Conservation (phyloP, 192 early-diverging fungal species). For the Podila epicladia region DNA sequence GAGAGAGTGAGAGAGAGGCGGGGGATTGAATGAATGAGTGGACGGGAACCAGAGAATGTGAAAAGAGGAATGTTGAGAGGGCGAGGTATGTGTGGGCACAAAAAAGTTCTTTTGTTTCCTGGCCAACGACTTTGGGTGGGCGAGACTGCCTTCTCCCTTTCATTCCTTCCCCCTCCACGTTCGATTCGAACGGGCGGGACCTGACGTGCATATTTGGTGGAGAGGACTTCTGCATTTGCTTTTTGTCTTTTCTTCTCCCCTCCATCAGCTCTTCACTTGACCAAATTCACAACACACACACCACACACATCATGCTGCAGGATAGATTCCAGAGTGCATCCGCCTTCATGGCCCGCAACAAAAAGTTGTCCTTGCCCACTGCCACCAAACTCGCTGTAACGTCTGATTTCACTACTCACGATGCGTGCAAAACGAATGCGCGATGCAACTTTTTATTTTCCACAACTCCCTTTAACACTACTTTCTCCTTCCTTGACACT, state of each 20-base stretch:
- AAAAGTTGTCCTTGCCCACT: constrained; percentile 22
- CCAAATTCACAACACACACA: not conserved
- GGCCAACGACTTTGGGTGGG: not conserved
- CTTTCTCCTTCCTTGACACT: not conserved
- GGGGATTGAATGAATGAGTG: not conserved
- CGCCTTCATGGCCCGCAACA: constrained; percentile 20
- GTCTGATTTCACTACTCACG: not conserved
- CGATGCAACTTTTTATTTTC: not conserved
- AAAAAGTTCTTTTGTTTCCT: not conserved
- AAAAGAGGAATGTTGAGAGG: not conserved
- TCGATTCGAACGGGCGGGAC: not conserved
- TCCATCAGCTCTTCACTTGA: not conserved
- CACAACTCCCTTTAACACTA: not conserved
- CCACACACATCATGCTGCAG: constrained; percentile 9
- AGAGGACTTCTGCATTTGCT: too few relatives aligned
- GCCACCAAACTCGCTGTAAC: constrained; percentile 33
- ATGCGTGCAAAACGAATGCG: not conserved
- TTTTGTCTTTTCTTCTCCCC: not conserved
- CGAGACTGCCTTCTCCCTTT: not conserved
- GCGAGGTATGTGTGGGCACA: too few relatives aligned
- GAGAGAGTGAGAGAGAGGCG: not conserved
- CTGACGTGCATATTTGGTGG: too few relatives aligned
- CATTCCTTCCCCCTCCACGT: not conserved
- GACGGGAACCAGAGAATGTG: not conserved
- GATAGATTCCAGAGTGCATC: constrained; percentile 41